Base-by-base conservation (phyloP, 2,329 filamentous ascomycete species). In the Clarireedia sp. region DNA sequence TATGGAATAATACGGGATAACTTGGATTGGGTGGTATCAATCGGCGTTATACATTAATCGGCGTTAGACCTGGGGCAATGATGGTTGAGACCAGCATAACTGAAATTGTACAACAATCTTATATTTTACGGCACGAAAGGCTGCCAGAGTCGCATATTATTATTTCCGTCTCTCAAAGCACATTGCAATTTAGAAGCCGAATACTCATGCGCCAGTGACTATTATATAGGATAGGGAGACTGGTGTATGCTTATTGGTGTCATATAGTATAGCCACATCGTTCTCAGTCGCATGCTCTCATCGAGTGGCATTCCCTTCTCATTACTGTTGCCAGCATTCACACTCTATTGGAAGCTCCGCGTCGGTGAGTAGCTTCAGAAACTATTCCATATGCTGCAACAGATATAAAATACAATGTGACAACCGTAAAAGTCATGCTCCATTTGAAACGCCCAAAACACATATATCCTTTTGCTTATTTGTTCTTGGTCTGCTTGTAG, bases 401-500 rank as follows among this genome's bases (percentile, higher is more conserved):
- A 14, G 10, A 16, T 33, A n/a, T 48, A 48, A 33, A 48, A 21
- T 24, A 54, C n/a, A 54, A 41, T 41, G 44, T 17, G 21, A 8
- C 21, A 49, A 14, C 14, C 17, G 21, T 24, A 26, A 53, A 33
- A 17, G 19, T 53, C 43, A 46, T 23, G 17, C 45, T 16, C 33
- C 19, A 21, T 55, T 56, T 41, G 51, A 48, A 61, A 63, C 56
- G 56, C 57, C 61, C 40, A 12, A 19, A 5, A 1, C 19, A 43
- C 12, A 8, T 21, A 19, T 19, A 5, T 44, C 46, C 47, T 61
- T 61, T 36, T 44, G 48, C 61, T 59, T 64, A 70, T 60, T 70
- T 86, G 71, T 87, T 87, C 79, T 87, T 87, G 57, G 81, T 84
- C 72, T 79, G 76, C 73, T 85, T 86, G 69, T 86, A 87, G 26